phyloP scores from a whole-genome alignment of 2,329 filamentous ascomycete species.

The Chalaropsis thielavioides region DNA sequence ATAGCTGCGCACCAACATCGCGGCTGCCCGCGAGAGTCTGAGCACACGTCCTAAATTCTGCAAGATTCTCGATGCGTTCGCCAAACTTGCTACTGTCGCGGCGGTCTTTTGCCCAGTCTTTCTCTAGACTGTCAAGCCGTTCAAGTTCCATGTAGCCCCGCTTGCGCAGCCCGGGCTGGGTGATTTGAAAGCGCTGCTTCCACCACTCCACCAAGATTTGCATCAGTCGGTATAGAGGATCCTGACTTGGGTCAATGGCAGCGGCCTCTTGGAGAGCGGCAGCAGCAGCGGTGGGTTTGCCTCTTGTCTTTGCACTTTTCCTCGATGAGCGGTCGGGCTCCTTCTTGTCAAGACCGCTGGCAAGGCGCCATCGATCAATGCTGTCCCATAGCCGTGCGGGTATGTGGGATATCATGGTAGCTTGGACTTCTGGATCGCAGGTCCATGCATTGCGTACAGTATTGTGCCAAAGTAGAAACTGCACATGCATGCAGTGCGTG shows the following conservation, averaged over 20 bases:
- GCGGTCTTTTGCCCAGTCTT: conserved; percentile 49
- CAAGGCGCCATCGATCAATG: conserved; percentile 55
- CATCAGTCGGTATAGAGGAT: conserved; percentile 65
- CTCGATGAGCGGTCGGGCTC: conserved; percentile 7
- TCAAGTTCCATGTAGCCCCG: conserved; percentile 72
- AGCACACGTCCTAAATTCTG: conserved; percentile 55
- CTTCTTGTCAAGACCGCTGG: conserved; percentile 44
- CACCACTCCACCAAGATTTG: conserved; percentile 70
- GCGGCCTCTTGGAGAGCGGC: conserved; percentile 53
- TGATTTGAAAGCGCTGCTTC: conserved; percentile 69
- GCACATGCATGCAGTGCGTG: conserved; percentile 81
- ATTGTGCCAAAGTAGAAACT: conserved; percentile 81
- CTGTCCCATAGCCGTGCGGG: conserved; percentile 54
- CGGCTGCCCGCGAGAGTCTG: conserved; percentile 62
- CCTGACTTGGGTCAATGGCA: conserved; percentile 58
- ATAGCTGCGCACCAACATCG: conserved; percentile 78
- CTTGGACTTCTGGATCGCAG: conserved; percentile 61
- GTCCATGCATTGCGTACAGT: conserved; percentile 71
- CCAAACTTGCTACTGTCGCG: conserved; percentile 54
- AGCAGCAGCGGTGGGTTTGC: conserved; percentile 35
- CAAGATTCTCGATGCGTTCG: conserved; percentile 53
- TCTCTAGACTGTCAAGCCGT: conserved; percentile 57
- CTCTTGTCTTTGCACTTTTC: conserved; percentile 28
- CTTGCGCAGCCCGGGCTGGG: conserved; percentile 71
- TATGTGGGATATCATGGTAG: conserved; percentile 60